Base-by-base conservation (phyloP, 345 rosid genomes). In the Anastatica hierochuntica region DNA sequence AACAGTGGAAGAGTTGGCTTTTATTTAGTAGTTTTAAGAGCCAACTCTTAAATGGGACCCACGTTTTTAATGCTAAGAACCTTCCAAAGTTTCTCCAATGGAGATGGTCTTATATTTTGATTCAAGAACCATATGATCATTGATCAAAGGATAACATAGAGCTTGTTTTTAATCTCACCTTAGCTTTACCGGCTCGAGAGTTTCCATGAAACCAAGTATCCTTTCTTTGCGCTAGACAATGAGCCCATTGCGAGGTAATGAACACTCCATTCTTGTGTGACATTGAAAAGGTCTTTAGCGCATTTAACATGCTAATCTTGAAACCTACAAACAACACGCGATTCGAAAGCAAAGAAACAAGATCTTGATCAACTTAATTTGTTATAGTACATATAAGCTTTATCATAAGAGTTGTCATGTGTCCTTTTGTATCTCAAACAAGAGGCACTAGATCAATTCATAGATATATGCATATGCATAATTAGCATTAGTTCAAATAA, bases 191-290 rank as follows among this genome's bases (percentile, higher is more conserved):
- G n/a, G 53, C 3, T 26, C 38, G 53, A 53, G 60, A 18, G 18
- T 53, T 52, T 33, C 6, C 20, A 27, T 60, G 43, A 38, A 47
- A 60, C 72, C 72, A 53, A 38, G 35, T 17, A 47, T 46, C 40
- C 43, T 40, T 29, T 45, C 50, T 67, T 49, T 59, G 56, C 1
- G 66, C 10, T 51, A 38, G 66, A 12, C 66, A 59, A 38, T 67
- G 72, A 67, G 66, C 62, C 56, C 60, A 67, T 1, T 17, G 20
- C 0, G 50, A 10, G n/a, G 11, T 67, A 6, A 67, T 44, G 2
- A 53, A 39, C 21, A 53, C 21, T 9, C 62, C 39, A 10, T 67
- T 67, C 43, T 67, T 44, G 0, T 15, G 16, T 10, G 26, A 44
- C 66, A 10, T 59, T n/a, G 37, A 15, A 53, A 67, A 59, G 16